Evolutionary conservation across 345 rosid genomes (phyloP).

Genomic region (Boechera divaricarpa): DNA sequence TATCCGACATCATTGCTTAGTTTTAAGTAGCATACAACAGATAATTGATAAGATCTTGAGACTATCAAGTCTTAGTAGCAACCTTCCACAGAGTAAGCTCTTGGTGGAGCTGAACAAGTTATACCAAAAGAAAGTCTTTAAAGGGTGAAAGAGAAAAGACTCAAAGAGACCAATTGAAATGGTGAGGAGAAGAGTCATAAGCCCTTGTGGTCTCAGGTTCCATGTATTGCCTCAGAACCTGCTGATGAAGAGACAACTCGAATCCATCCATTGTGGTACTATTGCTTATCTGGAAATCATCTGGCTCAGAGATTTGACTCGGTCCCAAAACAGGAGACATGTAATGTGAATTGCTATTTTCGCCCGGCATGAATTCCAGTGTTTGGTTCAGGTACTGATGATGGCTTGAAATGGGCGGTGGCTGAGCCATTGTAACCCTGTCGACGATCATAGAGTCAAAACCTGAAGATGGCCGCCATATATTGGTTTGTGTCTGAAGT

Average conservation of each 20-base stretch:
- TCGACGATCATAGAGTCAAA: slow-evolving; percentile 27
- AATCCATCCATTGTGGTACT: slow-evolving; percentile 48
- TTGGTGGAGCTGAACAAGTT: slow-evolving; percentile 21
- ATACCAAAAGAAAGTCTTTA: not conserved
- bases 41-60: slow-evolving; percentile 17
- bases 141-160: slow-evolving; percentile 20
- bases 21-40: slow-evolving; percentile 20
- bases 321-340: slow-evolving; percentile 44
- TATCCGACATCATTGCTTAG: slow-evolving; percentile 21
- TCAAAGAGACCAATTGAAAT: slow-evolving; percentile 74
- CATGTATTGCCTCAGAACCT: slow-evolving; percentile 59
- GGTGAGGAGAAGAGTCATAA: slow-evolving; percentile 53
- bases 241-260: slow-evolving; percentile 56
- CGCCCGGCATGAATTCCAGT: slow-evolving; percentile 61
- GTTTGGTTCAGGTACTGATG: slow-evolving; percentile 55
- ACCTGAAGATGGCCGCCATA: slow-evolving; percentile 47
- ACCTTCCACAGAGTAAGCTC: slow-evolving; percentile 29
- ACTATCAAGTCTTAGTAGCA: slow-evolving; percentile 25
- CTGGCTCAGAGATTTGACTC: slow-evolving; percentile 57
- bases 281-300: slow-evolving; percentile 36
- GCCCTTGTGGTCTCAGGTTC: slow-evolving; percentile 65
- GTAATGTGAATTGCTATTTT: slow-evolving; percentile 42
- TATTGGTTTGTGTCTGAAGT: slow-evolving; percentile 37
- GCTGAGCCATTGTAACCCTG: slow-evolving; percentile 55
- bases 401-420: slow-evolving; percentile 48